Evolutionary conservation across 352 stramenopile species (phyloP).

Genomic region (Phytophthora litchii): DNA sequence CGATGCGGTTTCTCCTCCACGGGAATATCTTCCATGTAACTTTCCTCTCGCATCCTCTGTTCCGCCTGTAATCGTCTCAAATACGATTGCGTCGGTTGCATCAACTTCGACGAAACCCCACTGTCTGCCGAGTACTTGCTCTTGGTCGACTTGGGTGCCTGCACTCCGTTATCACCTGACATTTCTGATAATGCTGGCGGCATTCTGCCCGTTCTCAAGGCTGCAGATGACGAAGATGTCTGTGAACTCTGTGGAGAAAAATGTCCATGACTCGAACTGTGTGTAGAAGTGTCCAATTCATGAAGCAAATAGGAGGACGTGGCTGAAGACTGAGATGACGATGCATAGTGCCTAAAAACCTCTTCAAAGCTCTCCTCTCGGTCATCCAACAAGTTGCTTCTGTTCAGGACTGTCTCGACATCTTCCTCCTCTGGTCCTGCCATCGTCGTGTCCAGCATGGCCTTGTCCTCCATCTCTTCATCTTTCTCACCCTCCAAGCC

Average conservation of each 20-base stretch:
- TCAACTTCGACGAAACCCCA: constrained; percentile 48
- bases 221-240: constrained; percentile 27
- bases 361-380: constrained; percentile 58
- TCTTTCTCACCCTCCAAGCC: constrained; percentile 36
- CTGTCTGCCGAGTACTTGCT: constrained; percentile 18
- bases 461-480: constrained; percentile 51
- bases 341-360: constrained; percentile 62
- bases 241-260: constrained; percentile 39
- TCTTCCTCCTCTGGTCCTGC: constrained; percentile 19
- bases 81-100: constrained; percentile 76
- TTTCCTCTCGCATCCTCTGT: constrained; percentile 58
- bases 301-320: constrained; percentile 52
- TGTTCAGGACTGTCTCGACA: constrained; percentile 34
- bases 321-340: constrained; percentile 54
- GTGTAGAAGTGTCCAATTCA: constrained; percentile 44
- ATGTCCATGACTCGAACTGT: constrained; percentile 31
- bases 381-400: constrained; percentile 45
- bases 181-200: background rate
- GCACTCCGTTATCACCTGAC: constrained; percentile 1
- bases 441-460: constrained; percentile 53
- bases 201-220: constrained; percentile 8
- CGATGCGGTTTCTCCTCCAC: constrained; percentile 53
- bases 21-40: constrained; percentile 41
- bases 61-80: constrained; percentile 64
- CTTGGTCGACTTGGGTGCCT: constrained; percentile 7